These are phyloP conservation scores for Linum usitatissimum DNA, from an alignment of 345 rosid genomes.

Conservation along the genomic window DNA sequence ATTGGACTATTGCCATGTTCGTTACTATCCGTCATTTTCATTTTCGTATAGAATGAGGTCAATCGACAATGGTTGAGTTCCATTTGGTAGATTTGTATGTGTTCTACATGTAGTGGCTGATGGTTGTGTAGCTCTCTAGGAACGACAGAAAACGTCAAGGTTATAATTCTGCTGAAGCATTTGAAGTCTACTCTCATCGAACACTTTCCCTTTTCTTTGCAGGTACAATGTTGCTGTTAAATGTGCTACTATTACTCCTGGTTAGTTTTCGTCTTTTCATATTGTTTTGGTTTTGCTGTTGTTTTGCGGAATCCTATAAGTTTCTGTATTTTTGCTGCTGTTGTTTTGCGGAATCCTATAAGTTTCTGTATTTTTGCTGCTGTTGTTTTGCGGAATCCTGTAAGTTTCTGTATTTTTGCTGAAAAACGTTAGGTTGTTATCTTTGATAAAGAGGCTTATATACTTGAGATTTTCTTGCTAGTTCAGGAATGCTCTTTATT, in stretches of 20 bases:
- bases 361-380: not conserved
- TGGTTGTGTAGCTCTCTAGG: not conserved
- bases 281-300: not conserved
- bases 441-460: not conserved
- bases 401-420: not conserved
- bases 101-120: not conserved
- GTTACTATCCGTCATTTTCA: not conserved
- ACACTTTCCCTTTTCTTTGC: slow-evolving; percentile 13
- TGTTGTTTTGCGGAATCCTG: not conserved
- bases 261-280: slow-evolving; percentile 28
- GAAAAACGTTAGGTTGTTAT: not conserved
- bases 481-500: not conserved
- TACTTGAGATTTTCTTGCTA: not conserved
- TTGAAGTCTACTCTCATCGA: not conserved
- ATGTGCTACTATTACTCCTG: slow-evolving; percentile 97
- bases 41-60: no score
- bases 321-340: not conserved
- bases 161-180: not conserved
- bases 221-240: slow-evolving; percentile 96
- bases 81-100: not conserved
- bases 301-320: not conserved
- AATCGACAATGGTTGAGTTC: not conserved
- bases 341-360: not conserved
- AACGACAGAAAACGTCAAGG: not conserved
- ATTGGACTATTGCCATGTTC: not conserved